A percentile compares a stretch with the other conserved stretches of the same genome.
Conservation (phyloP, 345 rosid genomes). For the Eucalyptus marginata region DNA sequence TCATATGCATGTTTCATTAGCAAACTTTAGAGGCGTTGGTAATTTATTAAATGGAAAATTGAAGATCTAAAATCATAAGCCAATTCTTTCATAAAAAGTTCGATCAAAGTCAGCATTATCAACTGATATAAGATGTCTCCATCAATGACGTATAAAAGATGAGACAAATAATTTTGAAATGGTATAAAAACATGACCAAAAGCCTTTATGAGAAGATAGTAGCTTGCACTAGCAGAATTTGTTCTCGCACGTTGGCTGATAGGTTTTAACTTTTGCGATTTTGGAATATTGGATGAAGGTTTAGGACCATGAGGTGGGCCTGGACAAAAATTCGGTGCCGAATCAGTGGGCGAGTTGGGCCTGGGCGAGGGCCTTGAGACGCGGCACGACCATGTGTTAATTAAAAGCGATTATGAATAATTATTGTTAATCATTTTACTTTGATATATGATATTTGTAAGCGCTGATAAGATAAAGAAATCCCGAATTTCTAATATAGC, state of each 20-base stretch:
- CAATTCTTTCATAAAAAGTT: not conserved
- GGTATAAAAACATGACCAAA: not conserved
- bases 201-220: not conserved
- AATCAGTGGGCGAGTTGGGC: not conserved
- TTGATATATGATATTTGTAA: not conserved
- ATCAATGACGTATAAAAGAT: not conserved
- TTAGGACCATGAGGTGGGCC: not conserved
- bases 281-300: not conserved
- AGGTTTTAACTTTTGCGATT: no score
- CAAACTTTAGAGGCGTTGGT: not conserved
- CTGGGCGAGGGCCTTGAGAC: not conserved
- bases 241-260: no score
- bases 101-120: no score
- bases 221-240: not conserved
- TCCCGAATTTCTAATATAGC: not conserved
- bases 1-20: not conserved
- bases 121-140: not conserved
- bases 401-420: not conserved
- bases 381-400: not conserved
- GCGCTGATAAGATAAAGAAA: not conserved
- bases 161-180: no score
- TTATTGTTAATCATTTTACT: not conserved
- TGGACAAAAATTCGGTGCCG: not conserved
- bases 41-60: no score
- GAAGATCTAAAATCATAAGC: not conserved